phyloP scores from a whole-genome alignment of 2,329 filamentous ascomycete genomes.

The Cercospora nicotianae region DNA sequence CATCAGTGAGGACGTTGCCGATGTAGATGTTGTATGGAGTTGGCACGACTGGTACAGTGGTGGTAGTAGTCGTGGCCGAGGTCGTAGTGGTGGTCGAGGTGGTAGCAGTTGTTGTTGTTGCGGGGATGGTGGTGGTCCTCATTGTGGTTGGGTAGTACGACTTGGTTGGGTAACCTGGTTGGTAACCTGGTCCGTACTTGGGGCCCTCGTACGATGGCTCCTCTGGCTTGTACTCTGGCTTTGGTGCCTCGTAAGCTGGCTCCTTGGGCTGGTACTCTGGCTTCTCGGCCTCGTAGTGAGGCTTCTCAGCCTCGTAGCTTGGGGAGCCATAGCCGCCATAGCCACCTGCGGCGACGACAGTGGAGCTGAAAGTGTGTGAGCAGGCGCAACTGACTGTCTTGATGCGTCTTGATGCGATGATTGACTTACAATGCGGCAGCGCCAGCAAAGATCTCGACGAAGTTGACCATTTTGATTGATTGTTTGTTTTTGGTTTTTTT shows the following conservation, averaged over 20 bases:
- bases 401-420: not conserved
- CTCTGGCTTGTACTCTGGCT: not conserved
- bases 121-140: not conserved
- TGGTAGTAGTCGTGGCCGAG: not conserved
- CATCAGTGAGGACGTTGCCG: not conserved
- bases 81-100: not conserved
- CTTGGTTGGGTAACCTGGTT: not conserved
- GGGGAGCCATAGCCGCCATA: not conserved
- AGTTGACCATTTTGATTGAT: slow-evolving; percentile 4
- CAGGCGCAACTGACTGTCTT: no score
- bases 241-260: not conserved
- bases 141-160: not conserved
- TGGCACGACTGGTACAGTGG: not conserved
- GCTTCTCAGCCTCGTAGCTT: slow-evolving; percentile 2
- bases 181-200: not conserved
- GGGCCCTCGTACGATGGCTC: not conserved
- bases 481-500: not conserved
- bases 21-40: not conserved
- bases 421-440: slow-evolving; percentile 4
- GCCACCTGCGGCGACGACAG: slow-evolving; percentile 2
- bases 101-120: not conserved
- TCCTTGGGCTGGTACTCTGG: not conserved
- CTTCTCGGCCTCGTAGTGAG: not conserved
- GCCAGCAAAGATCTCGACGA: slow-evolving; percentile 4
- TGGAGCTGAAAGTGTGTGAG: not conserved